Conservation (phyloP, 148 eudicot species). For the Arbutus unedo region DNA sequence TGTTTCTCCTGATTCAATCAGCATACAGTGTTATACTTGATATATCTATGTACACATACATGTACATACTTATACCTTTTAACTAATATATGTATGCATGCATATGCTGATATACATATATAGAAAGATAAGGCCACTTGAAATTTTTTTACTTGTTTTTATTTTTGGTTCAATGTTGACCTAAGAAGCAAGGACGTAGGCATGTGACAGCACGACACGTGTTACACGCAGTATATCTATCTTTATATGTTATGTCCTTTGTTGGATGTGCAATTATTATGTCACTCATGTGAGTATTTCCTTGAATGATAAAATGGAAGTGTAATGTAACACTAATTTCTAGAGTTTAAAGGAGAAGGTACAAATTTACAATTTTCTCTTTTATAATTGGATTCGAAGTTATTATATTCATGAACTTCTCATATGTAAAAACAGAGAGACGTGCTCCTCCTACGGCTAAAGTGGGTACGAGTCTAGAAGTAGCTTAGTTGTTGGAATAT, state of each 20-base stretch:
- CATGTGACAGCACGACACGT: too few relatives aligned
- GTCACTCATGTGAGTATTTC: too few relatives aligned
- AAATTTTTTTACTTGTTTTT: background rate
- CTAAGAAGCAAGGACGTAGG: background rate
- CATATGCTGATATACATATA: too few relatives aligned
- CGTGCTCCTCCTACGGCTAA: background rate
- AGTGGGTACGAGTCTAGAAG: background rate
- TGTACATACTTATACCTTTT: too few relatives aligned
- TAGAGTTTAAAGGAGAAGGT: background rate
- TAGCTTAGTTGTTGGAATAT: background rate
- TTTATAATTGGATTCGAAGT: too few relatives aligned
- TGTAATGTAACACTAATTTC: background rate
- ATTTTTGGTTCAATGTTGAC: background rate
- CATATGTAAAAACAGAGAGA: background rate
- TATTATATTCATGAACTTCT: too few relatives aligned
- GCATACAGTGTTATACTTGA: background rate
- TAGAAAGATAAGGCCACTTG: background rate
- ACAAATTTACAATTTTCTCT: background rate
- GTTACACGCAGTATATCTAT: too few relatives aligned
- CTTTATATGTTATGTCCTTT: too few relatives aligned
- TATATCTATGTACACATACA: too few relatives aligned
- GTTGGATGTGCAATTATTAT: too few relatives aligned
- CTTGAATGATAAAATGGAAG: too few relatives aligned
- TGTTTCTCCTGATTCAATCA: conserved; percentile 39
- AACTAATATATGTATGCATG: too few relatives aligned